Conservation (phyloP, 805 yeast genomes). For the Myxozyma nipponensis region DNA sequence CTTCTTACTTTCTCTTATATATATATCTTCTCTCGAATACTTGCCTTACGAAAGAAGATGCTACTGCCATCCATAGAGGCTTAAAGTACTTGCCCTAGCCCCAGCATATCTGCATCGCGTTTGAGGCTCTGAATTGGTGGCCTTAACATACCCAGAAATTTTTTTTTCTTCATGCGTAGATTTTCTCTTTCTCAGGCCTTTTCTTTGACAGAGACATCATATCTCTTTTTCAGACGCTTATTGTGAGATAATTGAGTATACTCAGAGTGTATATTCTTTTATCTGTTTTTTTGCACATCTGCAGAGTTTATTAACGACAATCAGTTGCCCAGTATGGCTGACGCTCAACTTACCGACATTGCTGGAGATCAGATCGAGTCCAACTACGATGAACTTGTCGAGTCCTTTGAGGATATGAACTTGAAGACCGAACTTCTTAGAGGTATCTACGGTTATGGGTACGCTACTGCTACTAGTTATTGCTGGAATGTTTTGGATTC, state of each 20-base stretch:
- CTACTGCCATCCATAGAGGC: too few species aligned
- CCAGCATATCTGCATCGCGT: not conserved
- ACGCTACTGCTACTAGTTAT: too few species aligned
- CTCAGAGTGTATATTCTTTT: too few species aligned
- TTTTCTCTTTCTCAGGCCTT: too few species aligned
- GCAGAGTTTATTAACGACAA: not conserved
- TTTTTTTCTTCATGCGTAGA: constrained; percentile 4
- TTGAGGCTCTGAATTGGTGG: too few species aligned
- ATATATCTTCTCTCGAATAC: too few species aligned
- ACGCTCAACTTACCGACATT: constrained; percentile 23
- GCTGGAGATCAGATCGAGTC: constrained; percentile 56
- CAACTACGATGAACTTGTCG: constrained; percentile 90
- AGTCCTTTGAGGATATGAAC: constrained; percentile 70
- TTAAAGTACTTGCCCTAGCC: not conserved
- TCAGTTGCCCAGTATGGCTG: constrained; percentile 24
- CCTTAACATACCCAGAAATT: not conserved
- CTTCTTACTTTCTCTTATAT: too few species aligned
- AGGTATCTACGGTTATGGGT: constrained; percentile 41
- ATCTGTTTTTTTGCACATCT: constrained; percentile 3
- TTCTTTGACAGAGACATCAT: too few species aligned
- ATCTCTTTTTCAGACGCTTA: too few species aligned
- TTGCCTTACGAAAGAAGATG: too few species aligned
- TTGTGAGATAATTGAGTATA: too few species aligned
- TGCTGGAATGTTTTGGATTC: too few species aligned
- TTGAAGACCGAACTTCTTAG: constrained; percentile 68